Conservation (phyloP, 169 alveolate species). For the Neospora caninum region DNA sequence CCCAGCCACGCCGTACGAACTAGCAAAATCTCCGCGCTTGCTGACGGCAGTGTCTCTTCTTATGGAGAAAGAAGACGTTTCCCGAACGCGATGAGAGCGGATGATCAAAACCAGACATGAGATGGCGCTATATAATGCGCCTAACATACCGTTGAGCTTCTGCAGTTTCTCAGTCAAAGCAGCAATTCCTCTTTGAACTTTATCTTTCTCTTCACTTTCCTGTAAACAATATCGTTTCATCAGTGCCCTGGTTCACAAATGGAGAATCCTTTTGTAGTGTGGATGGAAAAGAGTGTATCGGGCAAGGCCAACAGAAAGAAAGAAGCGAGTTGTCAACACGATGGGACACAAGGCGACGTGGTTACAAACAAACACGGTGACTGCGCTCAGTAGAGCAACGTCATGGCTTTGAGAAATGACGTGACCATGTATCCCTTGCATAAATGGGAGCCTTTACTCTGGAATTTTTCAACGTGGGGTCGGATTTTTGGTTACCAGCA, state of each 20-base stretch:
- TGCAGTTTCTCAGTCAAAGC: conserved; percentile 83
- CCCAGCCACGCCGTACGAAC: no score
- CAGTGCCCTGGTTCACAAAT: neutral
- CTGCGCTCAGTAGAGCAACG: neutral
- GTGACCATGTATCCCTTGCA: neutral
- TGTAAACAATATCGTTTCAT: conserved; percentile 7
- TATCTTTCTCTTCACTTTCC: conserved; percentile 88
- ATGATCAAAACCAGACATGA: no score
- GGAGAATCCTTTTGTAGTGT: neutral
- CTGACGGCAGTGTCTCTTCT: no score
- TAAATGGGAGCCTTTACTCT: no score
- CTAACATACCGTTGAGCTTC: conserved; percentile 75
- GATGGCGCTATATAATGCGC: neutral
- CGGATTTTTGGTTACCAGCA: conserved; percentile 59
- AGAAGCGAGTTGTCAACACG: neutral
- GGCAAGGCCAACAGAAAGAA: neutral
- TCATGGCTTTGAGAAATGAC: no score
- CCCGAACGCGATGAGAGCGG: no score
- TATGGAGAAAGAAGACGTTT: no score
- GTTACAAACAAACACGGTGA: neutral
- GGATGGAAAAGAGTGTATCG: neutral
- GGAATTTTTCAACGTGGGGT: neutral
- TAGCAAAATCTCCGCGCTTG: no score
- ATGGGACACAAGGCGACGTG: neutral
- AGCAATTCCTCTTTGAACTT: conserved; percentile 86